These are phyloP conservation scores for Penicillium sp. DNA, from an alignment of 2,329 filamentous ascomycete genomes.

Conservation along the genomic window DNA sequence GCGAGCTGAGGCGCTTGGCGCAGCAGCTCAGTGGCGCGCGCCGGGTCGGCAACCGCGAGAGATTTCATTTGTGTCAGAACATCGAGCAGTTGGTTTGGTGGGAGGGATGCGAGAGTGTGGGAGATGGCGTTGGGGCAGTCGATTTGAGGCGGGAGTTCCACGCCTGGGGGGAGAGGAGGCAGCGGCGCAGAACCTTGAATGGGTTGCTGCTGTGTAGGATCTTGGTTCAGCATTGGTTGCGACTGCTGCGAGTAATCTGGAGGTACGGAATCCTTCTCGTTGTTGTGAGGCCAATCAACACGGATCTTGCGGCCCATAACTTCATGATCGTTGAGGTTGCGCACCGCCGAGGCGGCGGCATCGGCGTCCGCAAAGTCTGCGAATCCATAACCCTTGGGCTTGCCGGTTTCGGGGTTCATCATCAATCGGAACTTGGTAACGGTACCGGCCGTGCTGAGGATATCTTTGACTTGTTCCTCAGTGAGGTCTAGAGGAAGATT, in stretches of 20 bases:
- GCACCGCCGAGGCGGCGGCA: slow-evolving; percentile 86
- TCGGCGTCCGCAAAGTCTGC: slow-evolving; percentile 93
- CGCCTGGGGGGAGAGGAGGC: slow-evolving; percentile 79
- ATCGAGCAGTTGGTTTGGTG: slow-evolving; percentile 85
- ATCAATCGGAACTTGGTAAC: slow-evolving; percentile 91
- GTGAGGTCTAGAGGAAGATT: slow-evolving; percentile 68
- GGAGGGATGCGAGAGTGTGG: slow-evolving; percentile 80
- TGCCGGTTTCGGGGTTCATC: slow-evolving; percentile 91
- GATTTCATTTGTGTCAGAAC: slow-evolving; percentile 94
- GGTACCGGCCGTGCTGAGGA: slow-evolving; percentile 85
- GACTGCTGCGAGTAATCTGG: slow-evolving; percentile 50
- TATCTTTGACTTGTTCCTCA: slow-evolving; percentile 93
- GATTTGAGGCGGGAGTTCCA: slow-evolving; percentile 78
- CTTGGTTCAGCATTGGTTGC: slow-evolving; percentile 33
- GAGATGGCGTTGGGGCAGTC: slow-evolving; percentile 89
- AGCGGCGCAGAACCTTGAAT: slow-evolving; percentile 56
- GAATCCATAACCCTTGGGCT: slow-evolving; percentile 95
- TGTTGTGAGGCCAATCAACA: slow-evolving; percentile 95
- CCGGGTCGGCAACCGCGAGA: slow-evolving; percentile 76
- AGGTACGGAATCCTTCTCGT: slow-evolving; percentile 66
- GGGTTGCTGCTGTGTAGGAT: slow-evolving; percentile 38
- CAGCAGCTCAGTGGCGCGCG: slow-evolving; percentile 80
- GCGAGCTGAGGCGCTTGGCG: slow-evolving; percentile 86
- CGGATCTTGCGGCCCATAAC: slow-evolving; percentile 91
- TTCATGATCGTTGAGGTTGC: slow-evolving; percentile 93